These are phyloP conservation scores for Erythrophleum ivorense DNA, from an alignment of 331 rosid species.

Conservation along the genomic window DNA sequence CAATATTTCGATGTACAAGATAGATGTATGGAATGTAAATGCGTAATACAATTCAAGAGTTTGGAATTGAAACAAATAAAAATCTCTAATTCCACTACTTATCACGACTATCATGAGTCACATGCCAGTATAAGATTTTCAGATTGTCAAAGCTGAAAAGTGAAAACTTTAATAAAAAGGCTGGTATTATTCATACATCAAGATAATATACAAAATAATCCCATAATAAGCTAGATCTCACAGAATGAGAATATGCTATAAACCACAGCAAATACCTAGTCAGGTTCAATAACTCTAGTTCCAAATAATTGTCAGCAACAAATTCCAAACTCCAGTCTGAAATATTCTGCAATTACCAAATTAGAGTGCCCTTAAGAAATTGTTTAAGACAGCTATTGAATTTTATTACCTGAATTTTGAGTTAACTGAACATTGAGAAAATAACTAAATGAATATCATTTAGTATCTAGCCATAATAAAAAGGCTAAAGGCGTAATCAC, in stretches of 20 bases:
- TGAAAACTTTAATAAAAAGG: neutral
- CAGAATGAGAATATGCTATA: slow-evolving; percentile 24
- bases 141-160: slow-evolving; percentile 8
- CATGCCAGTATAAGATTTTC: slow-evolving; percentile 30
- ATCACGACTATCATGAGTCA: slow-evolving; percentile 12
- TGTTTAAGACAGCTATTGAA: slow-evolving; percentile 16
- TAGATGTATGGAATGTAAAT: slow-evolving; percentile 21
- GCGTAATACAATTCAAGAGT: neutral
- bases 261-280: slow-evolving; percentile 63
- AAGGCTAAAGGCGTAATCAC: neutral
- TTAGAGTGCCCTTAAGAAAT: slow-evolving; percentile 42
- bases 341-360: slow-evolving; percentile 62
- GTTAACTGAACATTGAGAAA: slow-evolving; percentile 11
- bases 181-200: slow-evolving; percentile 12
- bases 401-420: slow-evolving; percentile 7
- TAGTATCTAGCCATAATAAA: neutral
- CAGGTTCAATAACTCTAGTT: slow-evolving; percentile 64
- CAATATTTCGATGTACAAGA: slow-evolving; percentile 16
- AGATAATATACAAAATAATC: neutral
- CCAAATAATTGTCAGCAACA: slow-evolving; percentile 68
- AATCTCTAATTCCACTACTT: neutral
- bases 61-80: slow-evolving; percentile 23
- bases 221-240: slow-evolving; percentile 17
- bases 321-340: slow-evolving; percentile 61
- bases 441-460: slow-evolving; percentile 10